Evolutionary conservation across 768 basidiomycete species (phyloP).

Genomic region (Termitomyces sp.): DNA sequence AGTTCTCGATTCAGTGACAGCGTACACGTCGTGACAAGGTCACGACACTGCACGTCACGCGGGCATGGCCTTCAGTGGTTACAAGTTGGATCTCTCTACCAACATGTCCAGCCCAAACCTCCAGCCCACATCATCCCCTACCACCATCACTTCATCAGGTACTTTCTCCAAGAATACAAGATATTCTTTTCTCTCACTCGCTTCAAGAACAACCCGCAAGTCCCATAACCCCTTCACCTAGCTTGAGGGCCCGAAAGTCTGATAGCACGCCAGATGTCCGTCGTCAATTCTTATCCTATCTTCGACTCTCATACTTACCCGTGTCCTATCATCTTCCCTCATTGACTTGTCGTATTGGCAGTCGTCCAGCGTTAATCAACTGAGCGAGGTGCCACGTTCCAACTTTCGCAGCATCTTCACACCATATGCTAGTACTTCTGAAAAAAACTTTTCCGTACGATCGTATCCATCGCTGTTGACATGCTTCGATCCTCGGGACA

Average conservation of each 20-base stretch:
- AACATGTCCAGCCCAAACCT: slow-evolving; percentile 10
- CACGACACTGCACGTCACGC: slow-evolving; percentile 25
- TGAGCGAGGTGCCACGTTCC: slow-evolving; percentile 25
- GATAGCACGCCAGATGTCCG: slow-evolving; percentile 7
- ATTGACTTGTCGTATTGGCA: neutral
- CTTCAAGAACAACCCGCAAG: slow-evolving; percentile 10
- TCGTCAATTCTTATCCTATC: neutral
- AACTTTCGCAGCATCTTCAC: slow-evolving; percentile 27
- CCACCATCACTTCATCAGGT: slow-evolving; percentile 13
- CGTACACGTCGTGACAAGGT: slow-evolving; percentile 37
- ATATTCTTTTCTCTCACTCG: neutral
- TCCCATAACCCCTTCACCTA: slow-evolving; percentile 15
- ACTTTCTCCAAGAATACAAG: neutral
- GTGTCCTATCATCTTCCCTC: neutral
- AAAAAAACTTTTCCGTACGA: slow-evolving; percentile 45
- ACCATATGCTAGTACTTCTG: slow-evolving; percentile 20
- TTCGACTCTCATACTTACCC: slow-evolving; percentile 1
- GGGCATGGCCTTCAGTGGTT: no score
- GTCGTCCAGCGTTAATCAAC: slow-evolving; percentile 9
- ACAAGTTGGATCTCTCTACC: no score
- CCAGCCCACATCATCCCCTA: slow-evolving; percentile 15
- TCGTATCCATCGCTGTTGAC: slow-evolving; percentile 65
- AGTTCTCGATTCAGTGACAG: slow-evolving; percentile 9
- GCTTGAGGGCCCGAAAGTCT: slow-evolving; percentile 7
- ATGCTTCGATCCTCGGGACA: slow-evolving; percentile 74